Conservation (phyloP, 2,329 filamentous ascomycete genomes). For the Ceratocystis ficicola region DNA sequence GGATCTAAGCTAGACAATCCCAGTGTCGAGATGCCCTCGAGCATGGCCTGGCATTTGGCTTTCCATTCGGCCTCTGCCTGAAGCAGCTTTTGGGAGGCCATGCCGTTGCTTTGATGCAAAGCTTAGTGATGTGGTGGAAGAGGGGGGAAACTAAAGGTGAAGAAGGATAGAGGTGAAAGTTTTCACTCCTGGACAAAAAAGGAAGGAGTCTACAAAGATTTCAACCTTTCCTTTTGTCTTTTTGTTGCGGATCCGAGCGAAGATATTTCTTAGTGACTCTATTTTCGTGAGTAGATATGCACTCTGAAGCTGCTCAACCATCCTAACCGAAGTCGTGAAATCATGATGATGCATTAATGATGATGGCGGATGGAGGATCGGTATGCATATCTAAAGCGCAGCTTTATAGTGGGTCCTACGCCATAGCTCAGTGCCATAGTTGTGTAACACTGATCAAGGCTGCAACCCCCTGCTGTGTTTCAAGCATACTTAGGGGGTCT, state of each 20-base stretch:
- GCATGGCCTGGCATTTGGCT: conserved; percentile 74
- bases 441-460: neutral
- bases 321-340: too few relatives aligned
- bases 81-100: conserved; percentile 14
- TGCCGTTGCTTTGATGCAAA: neutral
- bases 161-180: neutral
- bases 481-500: neutral
- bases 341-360: neutral
- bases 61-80: conserved; percentile 51
- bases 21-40: conserved; percentile 65
- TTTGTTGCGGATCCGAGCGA: neutral
- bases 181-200: neutral
- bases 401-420: neutral
- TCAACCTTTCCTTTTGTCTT: neutral
- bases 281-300: too few relatives aligned
- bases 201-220: neutral
- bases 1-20: conserved; percentile 35
- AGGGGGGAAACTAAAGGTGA: neutral
- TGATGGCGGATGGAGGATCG: neutral
- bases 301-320: neutral
- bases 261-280: neutral
- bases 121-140: neutral
- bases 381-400: neutral
- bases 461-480: neutral
- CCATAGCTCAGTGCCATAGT: neutral